phyloP scores from a whole-genome alignment of 1,284 basidiomycete genomes.

The Sporisorium iseilematis-ciliati region DNA sequence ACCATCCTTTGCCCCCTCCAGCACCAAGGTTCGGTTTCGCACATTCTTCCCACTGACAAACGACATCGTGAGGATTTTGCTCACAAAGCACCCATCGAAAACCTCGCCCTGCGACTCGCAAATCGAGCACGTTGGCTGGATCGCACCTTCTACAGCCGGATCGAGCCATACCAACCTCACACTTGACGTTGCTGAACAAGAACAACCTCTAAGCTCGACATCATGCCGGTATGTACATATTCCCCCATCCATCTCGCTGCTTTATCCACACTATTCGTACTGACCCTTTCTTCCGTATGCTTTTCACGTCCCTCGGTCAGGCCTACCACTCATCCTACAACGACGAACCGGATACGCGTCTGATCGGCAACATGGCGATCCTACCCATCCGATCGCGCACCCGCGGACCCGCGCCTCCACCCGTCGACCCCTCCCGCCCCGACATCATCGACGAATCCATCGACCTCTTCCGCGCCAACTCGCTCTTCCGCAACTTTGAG shows the following conservation, averaged over 20 bases:
- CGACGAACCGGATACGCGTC: conserved; percentile 82
- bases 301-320: conserved; percentile 31
- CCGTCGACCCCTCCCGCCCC: conserved; percentile 80
- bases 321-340: conserved; percentile 94
- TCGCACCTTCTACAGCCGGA: no score
- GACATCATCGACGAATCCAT: conserved; percentile 97
- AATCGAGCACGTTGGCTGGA: background rate
- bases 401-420: conserved; percentile 86
- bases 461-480: conserved; percentile 98
- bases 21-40: background rate
- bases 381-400: conserved; percentile 91
- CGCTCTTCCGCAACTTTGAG: conserved; percentile 99
- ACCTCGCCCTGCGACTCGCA: no score
- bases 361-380: conserved; percentile 89
- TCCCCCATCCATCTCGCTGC: background rate
- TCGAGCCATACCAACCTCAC: no score
- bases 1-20: background rate
- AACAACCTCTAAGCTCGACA: background rate
- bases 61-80: no score
- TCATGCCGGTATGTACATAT: conserved; percentile 6
- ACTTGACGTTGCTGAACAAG: no score
- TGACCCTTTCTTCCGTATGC: background rate
- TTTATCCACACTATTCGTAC: background rate
- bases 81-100: no score
- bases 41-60: background rate